Evolutionary conservation across 2,329 filamentous ascomycete species (phyloP).

Genomic region (Macrophomina pseudophaseolina): DNA sequence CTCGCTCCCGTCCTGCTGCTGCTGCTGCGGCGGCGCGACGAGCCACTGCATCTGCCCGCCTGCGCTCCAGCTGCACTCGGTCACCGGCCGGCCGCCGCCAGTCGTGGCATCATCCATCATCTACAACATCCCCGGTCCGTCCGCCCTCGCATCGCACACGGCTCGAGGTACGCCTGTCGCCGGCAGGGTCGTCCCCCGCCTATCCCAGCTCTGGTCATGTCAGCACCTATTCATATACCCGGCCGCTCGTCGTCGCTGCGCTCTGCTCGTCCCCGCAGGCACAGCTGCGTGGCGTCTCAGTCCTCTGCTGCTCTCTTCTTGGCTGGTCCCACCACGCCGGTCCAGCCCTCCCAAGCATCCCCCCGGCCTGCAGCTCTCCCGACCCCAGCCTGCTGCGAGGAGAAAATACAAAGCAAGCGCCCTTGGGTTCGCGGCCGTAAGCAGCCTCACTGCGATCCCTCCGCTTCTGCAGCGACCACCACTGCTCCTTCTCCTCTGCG

Average conservation of each 20-base stretch:
- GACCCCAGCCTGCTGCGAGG: neutral
- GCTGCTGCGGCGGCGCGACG: constrained; percentile 12
- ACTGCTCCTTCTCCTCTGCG: neutral
- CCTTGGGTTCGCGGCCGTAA: constrained; percentile 3
- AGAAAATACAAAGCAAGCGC: constrained; percentile 10
- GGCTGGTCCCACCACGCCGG: neutral
- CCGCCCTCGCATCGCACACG: constrained; percentile 14
- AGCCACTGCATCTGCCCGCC: constrained; percentile 12
- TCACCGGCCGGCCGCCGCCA: neutral
- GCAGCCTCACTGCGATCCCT: constrained; percentile 8
- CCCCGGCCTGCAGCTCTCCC: constrained; percentile 2
- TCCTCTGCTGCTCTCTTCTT: neutral
- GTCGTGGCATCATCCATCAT: constrained; percentile 11
- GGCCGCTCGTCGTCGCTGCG: constrained; percentile 24
- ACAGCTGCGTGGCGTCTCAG: constrained; percentile 6
- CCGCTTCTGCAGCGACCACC: neutral
- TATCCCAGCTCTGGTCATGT: constrained; percentile 3
- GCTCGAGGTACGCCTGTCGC: neutral
- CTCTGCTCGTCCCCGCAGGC: neutral
- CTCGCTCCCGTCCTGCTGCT: neutral
- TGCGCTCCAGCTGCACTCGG: neutral
- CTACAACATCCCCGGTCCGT: neutral
- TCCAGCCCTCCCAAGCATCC: neutral
- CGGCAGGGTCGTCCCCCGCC: neutral
- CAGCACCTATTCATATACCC: constrained; percentile 27